Evolutionary conservation across 768 basidiomycete species (phyloP).

Genomic region (Phanerochaete sordida): DNA sequence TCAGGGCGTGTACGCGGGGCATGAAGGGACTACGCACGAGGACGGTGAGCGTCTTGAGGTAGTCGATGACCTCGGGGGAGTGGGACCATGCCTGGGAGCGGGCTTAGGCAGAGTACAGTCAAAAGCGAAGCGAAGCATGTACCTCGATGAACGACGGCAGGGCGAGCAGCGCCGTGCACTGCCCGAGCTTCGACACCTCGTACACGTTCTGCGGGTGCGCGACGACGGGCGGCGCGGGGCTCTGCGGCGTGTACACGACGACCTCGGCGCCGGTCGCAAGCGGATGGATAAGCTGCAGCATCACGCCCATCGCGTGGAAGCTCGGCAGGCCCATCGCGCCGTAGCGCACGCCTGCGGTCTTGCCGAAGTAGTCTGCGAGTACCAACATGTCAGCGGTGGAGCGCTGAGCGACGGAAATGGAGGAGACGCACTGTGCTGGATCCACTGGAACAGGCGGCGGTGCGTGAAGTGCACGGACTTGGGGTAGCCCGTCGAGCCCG

Average conservation of each 20-base stretch:
- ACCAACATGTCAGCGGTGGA: not conserved
- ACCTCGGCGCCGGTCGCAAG: slow-evolving; percentile 3
- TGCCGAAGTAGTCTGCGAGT: slow-evolving; percentile 9
- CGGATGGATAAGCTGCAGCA: slow-evolving; percentile 6
- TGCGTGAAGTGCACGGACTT: slow-evolving; percentile 32
- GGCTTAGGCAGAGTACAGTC: not conserved
- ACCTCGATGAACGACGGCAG: slow-evolving; percentile 18
- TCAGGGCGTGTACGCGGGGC: not conserved
- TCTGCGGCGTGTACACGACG: slow-evolving; percentile 9
- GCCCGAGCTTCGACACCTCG: slow-evolving; percentile 2
- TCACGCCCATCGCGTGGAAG: slow-evolving; percentile 10
- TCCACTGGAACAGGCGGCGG: slow-evolving; percentile 4
- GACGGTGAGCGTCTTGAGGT: slow-evolving; percentile 7
- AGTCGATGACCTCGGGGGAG: slow-evolving; percentile 11
- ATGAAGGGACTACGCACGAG: not conserved
- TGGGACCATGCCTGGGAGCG: slow-evolving; percentile 15
- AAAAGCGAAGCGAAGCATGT: not conserved
- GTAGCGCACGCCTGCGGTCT: slow-evolving; percentile 9
- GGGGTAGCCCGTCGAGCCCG: slow-evolving; percentile 46
- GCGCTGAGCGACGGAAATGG: too few relatives aligned
- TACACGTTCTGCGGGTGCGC: slow-evolving; percentile 14
- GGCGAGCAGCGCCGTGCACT: slow-evolving; percentile 5
- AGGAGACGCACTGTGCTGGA: not conserved
- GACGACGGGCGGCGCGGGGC: slow-evolving; percentile 12
- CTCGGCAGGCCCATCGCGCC: slow-evolving; percentile 9